Conservation (phyloP, 1,139 yeast genomes). For the Pichia sp. region DNA sequence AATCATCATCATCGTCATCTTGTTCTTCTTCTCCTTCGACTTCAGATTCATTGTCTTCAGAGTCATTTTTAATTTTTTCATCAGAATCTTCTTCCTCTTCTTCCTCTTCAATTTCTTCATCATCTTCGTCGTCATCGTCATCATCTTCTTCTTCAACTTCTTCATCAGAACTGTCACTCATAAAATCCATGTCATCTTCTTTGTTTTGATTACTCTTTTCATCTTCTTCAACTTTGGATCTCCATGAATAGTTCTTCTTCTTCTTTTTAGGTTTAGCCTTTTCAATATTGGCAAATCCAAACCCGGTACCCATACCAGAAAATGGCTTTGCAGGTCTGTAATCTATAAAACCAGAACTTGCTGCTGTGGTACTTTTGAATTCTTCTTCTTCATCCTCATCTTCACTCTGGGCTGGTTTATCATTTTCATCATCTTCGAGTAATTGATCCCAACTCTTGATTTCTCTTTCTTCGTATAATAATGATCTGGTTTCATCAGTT, state of each 20-base stretch:
- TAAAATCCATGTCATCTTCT: constrained; percentile 48
- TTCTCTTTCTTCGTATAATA: constrained; percentile 69
- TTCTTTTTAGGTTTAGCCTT: constrained; percentile 37
- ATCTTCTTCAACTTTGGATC: constrained; percentile 49
- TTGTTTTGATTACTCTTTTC: constrained; percentile 37
- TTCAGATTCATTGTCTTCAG: constrained; percentile 21
- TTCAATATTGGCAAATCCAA: constrained; percentile 62
- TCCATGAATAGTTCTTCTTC: constrained; percentile 54
- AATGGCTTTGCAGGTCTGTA: constrained; percentile 55
- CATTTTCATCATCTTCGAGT: constrained; percentile 30
- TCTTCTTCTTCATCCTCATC: constrained; percentile 32
- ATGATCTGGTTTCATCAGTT: constrained; percentile 57
- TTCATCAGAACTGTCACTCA: constrained; percentile 32
- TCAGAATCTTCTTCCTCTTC: constrained; percentile 30
- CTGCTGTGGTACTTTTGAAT: constrained; percentile 23
- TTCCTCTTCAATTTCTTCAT: constrained; percentile 38
- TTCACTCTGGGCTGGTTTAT: constrained; percentile 18
- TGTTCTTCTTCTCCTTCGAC: constrained; percentile 27
- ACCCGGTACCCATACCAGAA: constrained; percentile 56
- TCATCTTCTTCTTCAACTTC: constrained; percentile 20
- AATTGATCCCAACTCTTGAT: constrained; percentile 62
- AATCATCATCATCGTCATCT: constrained; percentile 22
- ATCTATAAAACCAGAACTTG: constrained; percentile 62
- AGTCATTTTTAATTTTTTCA: constrained; percentile 19
- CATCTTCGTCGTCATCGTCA: constrained; percentile 17